phyloP scores from a whole-genome alignment of 495 filamentous ascomycete species.

The Penicillium manginii region DNA sequence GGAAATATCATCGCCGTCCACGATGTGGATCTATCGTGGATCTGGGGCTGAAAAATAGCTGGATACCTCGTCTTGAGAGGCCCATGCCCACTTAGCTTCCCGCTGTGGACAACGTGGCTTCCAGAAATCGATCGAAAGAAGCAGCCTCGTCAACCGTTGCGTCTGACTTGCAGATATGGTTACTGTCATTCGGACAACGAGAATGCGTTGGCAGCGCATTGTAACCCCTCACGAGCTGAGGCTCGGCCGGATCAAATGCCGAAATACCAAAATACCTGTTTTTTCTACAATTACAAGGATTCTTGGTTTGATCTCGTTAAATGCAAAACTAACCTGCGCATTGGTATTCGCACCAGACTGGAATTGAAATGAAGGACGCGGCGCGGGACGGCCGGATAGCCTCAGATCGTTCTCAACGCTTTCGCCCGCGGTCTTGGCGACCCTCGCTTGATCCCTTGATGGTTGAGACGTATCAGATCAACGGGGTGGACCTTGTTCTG shows the following conservation, averaged over 20 bases:
- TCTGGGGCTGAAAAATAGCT: slow-evolving; percentile 24
- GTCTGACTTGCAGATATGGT: slow-evolving; percentile 21
- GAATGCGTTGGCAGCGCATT: slow-evolving; percentile 6
- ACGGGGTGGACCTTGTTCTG: slow-evolving; percentile 3
- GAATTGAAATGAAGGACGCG: slow-evolving; percentile 18
- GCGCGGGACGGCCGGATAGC: slow-evolving; percentile 20
- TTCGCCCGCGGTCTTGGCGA: slow-evolving; percentile 14
- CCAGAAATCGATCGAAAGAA: slow-evolving; percentile 20
- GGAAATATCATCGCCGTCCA: background rate
- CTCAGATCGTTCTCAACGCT: slow-evolving; percentile 11
- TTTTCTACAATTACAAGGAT: background rate
- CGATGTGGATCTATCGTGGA: slow-evolving; percentile 15
- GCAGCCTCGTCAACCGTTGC: background rate
- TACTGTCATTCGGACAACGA: background rate
- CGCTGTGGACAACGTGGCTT: slow-evolving; percentile 30
- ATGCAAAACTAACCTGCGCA: background rate
- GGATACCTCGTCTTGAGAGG: background rate
- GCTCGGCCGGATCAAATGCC: slow-evolving; percentile 2
- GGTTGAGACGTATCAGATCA: slow-evolving; percentile 2
- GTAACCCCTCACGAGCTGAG: slow-evolving; percentile 3
- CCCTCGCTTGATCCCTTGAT: slow-evolving; percentile 3
- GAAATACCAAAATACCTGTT: background rate
- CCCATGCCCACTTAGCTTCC: slow-evolving; percentile 10
- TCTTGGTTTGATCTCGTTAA: background rate
- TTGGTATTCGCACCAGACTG: slow-evolving; percentile 1